phyloP scores from a whole-genome alignment of 2,329 filamentous ascomycete genomes.

The Didymella pinodella region DNA sequence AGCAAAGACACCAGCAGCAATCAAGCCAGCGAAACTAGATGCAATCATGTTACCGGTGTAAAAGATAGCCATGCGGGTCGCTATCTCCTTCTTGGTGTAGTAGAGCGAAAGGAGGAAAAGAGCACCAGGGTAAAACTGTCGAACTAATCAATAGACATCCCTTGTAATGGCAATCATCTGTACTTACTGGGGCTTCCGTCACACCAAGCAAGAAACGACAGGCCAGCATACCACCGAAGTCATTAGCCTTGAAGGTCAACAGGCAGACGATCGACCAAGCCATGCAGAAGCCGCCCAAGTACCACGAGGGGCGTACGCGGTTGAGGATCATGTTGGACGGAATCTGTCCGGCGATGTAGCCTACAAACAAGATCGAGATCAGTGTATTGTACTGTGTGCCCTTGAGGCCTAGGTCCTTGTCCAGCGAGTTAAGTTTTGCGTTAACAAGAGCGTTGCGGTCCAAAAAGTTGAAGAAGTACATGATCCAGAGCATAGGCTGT shows the following conservation, averaged over 20 bases:
- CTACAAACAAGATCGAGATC: constrained; percentile 57
- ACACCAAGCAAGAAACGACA: constrained; percentile 44
- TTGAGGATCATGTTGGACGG: constrained; percentile 57
- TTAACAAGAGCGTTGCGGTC: constrained; percentile 73
- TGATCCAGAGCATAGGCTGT: constrained; percentile 52
- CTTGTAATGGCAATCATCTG: too few relatives aligned
- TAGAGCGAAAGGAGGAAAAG: constrained; percentile 70
- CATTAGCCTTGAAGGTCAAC: constrained; percentile 41
- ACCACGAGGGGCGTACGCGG: constrained; percentile 37
- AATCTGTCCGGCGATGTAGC: constrained; percentile 48
- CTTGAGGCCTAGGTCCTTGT: constrained; percentile 57
- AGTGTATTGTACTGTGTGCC: constrained; percentile 28
- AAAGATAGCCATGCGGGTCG: constrained; percentile 48
- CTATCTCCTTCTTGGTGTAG: constrained; percentile 66
- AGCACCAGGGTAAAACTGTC: constrained; percentile 65
- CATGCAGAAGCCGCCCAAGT: constrained; percentile 38
- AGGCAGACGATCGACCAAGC: constrained; percentile 49
- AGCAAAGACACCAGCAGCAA: constrained; percentile 51
- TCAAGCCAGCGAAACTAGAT: constrained; percentile 55
- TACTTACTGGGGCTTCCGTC: constrained; percentile 27
- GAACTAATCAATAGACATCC: not conserved
- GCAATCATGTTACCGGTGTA: constrained; percentile 53
- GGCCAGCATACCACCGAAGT: constrained; percentile 43
- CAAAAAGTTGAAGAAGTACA: constrained; percentile 54
- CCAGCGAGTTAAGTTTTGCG: constrained; percentile 68